Percentiles rank a stretch among this genome's conserved stretches.
These are phyloP conservation scores for Tulasnella sp. DNA, from an alignment of 768 basidiomycete genomes.

Conservation along the genomic window DNA sequence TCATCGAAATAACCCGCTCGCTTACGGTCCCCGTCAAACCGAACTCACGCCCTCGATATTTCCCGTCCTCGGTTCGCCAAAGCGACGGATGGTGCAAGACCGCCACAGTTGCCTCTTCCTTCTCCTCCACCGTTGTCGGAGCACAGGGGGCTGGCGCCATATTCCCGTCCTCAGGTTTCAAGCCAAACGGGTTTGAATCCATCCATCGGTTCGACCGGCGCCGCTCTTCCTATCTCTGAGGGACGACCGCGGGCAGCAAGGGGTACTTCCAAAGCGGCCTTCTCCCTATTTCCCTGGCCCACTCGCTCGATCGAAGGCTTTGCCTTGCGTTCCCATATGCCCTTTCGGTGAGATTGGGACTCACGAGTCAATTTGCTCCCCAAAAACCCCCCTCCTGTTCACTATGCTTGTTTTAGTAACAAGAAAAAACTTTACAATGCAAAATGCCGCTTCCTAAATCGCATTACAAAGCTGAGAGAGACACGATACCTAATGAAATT, in stretches of 20 bases:
- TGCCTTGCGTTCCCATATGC: neutral
- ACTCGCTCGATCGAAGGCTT: neutral
- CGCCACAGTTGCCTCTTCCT: neutral
- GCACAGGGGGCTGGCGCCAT: neutral
- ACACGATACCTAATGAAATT: neutral
- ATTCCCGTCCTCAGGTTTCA: neutral
- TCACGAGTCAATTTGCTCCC: neutral
- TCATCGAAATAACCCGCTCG: neutral
- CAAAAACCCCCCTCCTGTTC: neutral
- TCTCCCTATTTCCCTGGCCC: neutral
- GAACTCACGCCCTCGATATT: neutral
- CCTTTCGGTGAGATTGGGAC: neutral
- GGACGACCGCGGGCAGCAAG: neutral
- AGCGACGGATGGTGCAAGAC: neutral
- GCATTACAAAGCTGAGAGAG: neutral
- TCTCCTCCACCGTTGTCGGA: neutral
- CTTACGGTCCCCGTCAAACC: neutral
- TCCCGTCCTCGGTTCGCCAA: neutral
- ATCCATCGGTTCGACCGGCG: neutral
- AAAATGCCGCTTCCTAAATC: neutral
- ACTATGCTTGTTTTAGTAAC: neutral
- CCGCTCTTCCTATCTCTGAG: constrained; percentile 1
- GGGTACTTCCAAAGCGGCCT: neutral
- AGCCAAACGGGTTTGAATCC: neutral
- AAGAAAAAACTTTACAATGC: neutral